phyloP scores from a whole-genome alignment of 2,329 filamentous ascomycete species.

The Cladosporium phlei region DNA sequence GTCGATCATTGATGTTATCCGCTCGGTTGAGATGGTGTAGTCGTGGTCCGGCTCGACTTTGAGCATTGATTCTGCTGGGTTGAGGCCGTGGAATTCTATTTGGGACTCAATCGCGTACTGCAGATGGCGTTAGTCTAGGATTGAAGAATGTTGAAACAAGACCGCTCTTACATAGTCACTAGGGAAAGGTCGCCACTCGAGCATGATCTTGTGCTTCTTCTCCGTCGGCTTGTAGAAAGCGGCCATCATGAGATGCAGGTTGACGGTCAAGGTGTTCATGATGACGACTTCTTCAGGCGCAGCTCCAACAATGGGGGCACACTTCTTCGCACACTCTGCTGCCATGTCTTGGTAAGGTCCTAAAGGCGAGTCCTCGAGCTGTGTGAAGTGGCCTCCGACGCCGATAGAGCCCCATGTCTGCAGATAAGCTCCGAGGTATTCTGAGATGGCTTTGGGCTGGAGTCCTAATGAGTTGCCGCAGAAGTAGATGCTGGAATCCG shows the following conservation, averaged over 20 bases:
- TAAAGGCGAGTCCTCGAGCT: slow-evolving; percentile 54
- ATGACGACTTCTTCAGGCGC: slow-evolving; percentile 68
- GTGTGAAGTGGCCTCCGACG: slow-evolving; percentile 60
- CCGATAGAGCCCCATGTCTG: slow-evolving; percentile 80
- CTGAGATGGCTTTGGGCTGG: slow-evolving; percentile 65
- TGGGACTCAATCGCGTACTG: slow-evolving; percentile 84
- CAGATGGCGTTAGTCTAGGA: neutral
- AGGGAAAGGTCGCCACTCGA: slow-evolving; percentile 85
- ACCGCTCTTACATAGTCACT: slow-evolving; percentile 64
- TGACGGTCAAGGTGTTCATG: slow-evolving; percentile 81
- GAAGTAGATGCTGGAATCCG: slow-evolving; percentile 64
- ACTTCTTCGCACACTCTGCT: slow-evolving; percentile 64
- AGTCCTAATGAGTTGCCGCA: slow-evolving; percentile 86
- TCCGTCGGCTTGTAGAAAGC: slow-evolving; percentile 71
- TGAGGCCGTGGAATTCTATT: slow-evolving; percentile 63
- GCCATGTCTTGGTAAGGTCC: slow-evolving; percentile 74
- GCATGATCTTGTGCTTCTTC: slow-evolving; percentile 69
- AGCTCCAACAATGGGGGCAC: slow-evolving; percentile 70
- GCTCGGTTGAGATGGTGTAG: slow-evolving; percentile 62
- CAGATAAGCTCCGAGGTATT: slow-evolving; percentile 66
- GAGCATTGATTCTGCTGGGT: slow-evolving; percentile 65
- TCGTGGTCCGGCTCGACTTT: slow-evolving; percentile 59
- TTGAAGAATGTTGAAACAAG: too few relatives aligned
- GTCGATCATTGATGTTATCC: slow-evolving; percentile 69
- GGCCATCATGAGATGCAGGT: slow-evolving; percentile 77